Conservation (phyloP, 331 rosid species). For the Cydonia oblonga region DNA sequence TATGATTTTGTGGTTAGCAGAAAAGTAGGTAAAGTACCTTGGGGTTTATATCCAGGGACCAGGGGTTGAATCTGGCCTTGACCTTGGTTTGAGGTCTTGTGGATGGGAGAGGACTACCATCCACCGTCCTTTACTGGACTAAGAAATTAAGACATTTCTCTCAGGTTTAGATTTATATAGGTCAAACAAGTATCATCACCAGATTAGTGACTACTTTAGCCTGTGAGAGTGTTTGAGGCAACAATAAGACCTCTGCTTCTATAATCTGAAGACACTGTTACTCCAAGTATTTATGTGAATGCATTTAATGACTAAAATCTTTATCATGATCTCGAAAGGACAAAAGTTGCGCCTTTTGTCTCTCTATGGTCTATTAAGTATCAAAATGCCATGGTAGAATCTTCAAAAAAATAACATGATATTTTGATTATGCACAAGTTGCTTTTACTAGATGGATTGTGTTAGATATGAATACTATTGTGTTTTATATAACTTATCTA, state of each 20-base stretch:
- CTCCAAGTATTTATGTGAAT: too few relatives aligned
- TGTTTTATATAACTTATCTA: background rate
- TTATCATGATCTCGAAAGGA: too few relatives aligned
- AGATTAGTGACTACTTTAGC: background rate
- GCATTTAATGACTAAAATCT: too few relatives aligned
- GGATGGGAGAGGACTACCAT: background rate
- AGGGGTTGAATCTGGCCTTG: background rate
- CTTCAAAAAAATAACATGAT: background rate
- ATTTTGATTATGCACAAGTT: background rate
- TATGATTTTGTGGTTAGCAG: background rate
- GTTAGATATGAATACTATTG: background rate
- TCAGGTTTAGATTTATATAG: background rate
- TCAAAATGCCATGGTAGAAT: background rate
- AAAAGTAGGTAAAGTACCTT: background rate
- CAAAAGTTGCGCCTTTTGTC: background rate
- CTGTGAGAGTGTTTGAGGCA: background rate
- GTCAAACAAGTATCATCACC: background rate
- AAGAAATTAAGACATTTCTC: background rate
- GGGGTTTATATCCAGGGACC: background rate
- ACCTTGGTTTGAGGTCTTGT: background rate
- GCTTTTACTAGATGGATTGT: background rate
- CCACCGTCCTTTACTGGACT: background rate
- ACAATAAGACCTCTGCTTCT: background rate
- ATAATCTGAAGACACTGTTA: background rate
- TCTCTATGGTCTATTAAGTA: background rate